A percentile compares a stretch with the other conserved stretches of the same genome.
phyloP scores from a whole-genome alignment of 2,329 filamentous ascomycete species.

The Cryphonectria japonica region DNA sequence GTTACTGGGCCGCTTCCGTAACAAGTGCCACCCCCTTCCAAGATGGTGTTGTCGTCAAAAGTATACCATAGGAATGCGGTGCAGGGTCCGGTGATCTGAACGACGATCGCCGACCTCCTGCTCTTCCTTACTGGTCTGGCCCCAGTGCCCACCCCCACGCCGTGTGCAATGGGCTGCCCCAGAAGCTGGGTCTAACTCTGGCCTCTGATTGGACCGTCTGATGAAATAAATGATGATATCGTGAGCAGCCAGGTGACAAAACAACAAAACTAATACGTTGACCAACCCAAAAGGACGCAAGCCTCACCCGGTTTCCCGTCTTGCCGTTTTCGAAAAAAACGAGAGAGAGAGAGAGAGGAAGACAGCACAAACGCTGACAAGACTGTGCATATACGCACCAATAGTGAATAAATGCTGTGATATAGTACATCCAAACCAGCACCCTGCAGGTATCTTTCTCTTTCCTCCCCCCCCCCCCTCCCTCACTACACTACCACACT shows the following conservation, averaged over 20 bases:
- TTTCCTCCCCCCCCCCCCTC: not conserved
- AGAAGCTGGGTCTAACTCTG: not conserved
- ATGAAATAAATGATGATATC: not conserved
- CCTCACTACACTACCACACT: not conserved
- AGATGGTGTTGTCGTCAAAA: not conserved
- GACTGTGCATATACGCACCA: not conserved
- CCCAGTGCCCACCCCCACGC: constrained; percentile 3
- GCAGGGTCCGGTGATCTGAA: constrained; percentile 10
- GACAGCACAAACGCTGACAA: not conserved
- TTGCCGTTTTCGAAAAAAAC: too few species aligned
- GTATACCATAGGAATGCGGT: not conserved
- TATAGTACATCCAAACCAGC: not conserved
- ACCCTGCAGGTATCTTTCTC: not conserved
- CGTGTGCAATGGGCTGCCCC: not conserved
- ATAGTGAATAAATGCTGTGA: too few species aligned
- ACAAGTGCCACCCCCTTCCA: too few species aligned
- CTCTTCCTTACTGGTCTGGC: not conserved
- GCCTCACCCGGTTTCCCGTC: not conserved
- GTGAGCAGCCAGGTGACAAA: constrained; percentile 3
- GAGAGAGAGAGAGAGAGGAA: not conserved
- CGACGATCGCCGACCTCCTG: constrained; percentile 13
- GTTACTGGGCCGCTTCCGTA: not conserved
- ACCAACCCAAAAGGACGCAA: not conserved
- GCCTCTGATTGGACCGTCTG: not conserved
- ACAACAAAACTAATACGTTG: not conserved